Conservation (phyloP, 2,329 filamentous ascomycete species). For the Alternaria sp. region DNA sequence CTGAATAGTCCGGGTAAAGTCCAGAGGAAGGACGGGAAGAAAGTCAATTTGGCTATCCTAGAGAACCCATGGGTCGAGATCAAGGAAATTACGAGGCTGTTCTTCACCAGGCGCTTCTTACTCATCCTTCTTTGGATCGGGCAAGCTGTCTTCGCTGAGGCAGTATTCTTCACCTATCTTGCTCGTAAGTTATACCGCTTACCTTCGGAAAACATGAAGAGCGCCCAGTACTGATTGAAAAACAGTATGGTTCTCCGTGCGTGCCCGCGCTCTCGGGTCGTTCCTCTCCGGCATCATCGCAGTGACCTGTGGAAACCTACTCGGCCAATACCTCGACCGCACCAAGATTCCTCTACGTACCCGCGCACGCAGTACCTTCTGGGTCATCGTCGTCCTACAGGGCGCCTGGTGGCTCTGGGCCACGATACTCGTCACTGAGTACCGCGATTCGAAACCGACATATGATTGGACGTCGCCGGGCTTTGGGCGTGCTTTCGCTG, state of each 20-base stretch:
- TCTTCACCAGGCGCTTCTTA: constrained; percentile 67
- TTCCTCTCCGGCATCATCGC: constrained; percentile 73
- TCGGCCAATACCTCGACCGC: constrained; percentile 71
- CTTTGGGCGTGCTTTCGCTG: constrained; percentile 70
- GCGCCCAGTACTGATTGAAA: background rate
- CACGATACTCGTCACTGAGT: constrained; percentile 68
- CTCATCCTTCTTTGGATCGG: constrained; percentile 72
- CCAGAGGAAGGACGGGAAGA: constrained; percentile 68
- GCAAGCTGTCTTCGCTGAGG: constrained; percentile 73
- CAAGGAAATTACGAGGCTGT: constrained; percentile 63
- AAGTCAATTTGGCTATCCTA: constrained; percentile 65
- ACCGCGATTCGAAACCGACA: constrained; percentile 61
- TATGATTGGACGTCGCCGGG: constrained; percentile 70
- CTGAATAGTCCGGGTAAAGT: constrained; percentile 68
- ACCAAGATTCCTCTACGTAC: constrained; percentile 60
- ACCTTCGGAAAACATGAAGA: background rate
- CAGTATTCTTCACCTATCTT: constrained; percentile 74
- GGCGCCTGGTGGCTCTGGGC: constrained; percentile 77
- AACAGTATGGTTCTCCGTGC: constrained; percentile 71
- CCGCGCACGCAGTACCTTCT: constrained; percentile 63
- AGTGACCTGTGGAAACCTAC: constrained; percentile 68
- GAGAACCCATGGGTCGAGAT: constrained; percentile 66
- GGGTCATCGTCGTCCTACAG: constrained; percentile 61
- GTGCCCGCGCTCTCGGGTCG: constrained; percentile 71
- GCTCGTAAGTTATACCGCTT: constrained; percentile 40